Percentiles rank a stretch among this genome's conserved stretches.
Evolutionary conservation across 2,329 filamentous ascomycete species (phyloP).

Genomic region (Sporothrix pallida): DNA sequence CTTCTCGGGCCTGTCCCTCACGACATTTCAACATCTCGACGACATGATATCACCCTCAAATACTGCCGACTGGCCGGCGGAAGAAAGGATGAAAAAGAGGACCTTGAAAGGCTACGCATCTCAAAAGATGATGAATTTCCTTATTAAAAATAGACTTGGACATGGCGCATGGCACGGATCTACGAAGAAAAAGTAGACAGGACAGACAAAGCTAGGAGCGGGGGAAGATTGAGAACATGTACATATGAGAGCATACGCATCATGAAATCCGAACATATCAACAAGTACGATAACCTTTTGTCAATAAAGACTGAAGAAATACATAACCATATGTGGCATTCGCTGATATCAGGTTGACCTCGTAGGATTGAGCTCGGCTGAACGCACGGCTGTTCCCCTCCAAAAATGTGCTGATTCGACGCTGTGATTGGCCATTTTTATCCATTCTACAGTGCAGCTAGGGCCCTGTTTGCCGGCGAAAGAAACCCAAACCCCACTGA

Average conservation of each 20-base stretch:
- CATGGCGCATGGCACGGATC: constrained; percentile 14
- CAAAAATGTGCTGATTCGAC: not conserved
- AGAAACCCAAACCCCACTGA: not conserved
- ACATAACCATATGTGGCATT: no score
- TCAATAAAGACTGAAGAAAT: no score
- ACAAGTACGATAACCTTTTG: no score
- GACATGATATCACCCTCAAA: not conserved
- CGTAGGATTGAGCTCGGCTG: not conserved
- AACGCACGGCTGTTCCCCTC: not conserved
- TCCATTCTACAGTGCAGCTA: no score
- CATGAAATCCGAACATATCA: not conserved
- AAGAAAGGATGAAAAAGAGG: not conserved
- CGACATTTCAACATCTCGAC: not conserved
- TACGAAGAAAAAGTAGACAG: not conserved
- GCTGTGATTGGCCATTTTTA: no score
- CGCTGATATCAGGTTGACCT: no score
- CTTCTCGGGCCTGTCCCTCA: not conserved
- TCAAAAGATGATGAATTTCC: not conserved
- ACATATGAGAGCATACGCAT: constrained; percentile 2
- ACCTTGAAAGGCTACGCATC: not conserved
- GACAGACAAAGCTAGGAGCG: no score
- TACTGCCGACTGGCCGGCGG: not conserved
- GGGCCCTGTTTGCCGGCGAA: not conserved
- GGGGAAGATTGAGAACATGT: not conserved
- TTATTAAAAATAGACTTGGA: constrained; percentile 26